Evolutionary conservation across 2,329 filamentous ascomycete species (phyloP).

Genomic region (Trichothecium sympodiale): DNA sequence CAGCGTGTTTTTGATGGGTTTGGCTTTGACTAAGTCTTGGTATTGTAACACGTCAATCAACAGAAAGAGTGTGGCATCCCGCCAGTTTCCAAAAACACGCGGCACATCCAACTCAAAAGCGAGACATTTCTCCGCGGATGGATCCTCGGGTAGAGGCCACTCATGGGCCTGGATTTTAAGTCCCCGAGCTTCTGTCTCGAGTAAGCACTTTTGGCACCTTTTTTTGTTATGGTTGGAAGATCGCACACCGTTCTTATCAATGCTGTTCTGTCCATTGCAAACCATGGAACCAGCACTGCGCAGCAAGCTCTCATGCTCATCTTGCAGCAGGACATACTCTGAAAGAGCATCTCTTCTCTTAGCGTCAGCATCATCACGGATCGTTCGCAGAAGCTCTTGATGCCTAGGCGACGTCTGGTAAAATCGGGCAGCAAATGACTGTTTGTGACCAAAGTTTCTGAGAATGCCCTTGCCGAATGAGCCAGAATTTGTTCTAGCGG

Average conservation of each 20-base stretch:
- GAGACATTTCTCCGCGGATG: slow-evolving; percentile 23
- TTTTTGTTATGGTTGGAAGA: not conserved
- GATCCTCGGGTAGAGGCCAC: slow-evolving; percentile 37
- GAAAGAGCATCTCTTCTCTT: not conserved
- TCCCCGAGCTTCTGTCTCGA: slow-evolving; percentile 12
- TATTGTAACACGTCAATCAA: too few relatives aligned
- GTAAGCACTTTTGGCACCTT: not conserved
- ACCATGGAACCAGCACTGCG: not conserved
- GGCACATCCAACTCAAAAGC: slow-evolving; percentile 43
- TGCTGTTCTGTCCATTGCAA: not conserved
- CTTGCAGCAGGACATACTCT: not conserved
- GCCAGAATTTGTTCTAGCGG: slow-evolving; percentile 8
- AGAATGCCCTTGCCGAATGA: not conserved
- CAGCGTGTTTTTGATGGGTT: too few relatives aligned
- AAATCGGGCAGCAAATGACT: slow-evolving; percentile 36
- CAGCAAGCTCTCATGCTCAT: not conserved
- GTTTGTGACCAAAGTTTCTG: slow-evolving; percentile 11
- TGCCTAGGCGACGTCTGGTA: slow-evolving; percentile 27
- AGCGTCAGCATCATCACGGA: not conserved
- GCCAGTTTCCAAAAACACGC: slow-evolving; percentile 28
- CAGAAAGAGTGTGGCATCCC: slow-evolving; percentile 31
- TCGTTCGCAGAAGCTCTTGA: not conserved
- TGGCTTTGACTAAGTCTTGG: too few relatives aligned
- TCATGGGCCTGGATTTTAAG: slow-evolving; percentile 40
- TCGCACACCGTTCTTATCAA: too few relatives aligned